These are phyloP conservation scores for Malassezia caprae DNA, from an alignment of 1,284 basidiomycete genomes.

Conservation along the genomic window DNA sequence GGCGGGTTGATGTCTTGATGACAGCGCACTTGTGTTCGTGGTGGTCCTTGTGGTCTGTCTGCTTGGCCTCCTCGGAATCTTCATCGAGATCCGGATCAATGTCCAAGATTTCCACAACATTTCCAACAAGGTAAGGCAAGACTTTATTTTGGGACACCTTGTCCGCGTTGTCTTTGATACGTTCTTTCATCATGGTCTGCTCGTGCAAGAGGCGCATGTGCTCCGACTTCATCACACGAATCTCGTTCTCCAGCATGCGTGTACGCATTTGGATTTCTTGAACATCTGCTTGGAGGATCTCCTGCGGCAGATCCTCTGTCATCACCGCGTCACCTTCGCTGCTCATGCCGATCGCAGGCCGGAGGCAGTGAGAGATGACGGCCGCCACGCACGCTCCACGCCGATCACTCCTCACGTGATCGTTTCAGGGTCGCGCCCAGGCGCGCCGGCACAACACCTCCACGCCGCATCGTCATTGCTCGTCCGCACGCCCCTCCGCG, in stretches of 20 bases:
- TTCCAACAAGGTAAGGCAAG: conserved; percentile 91
- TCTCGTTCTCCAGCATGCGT: conserved; percentile 45
- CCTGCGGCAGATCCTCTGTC: conserved; percentile 23
- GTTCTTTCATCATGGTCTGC: conserved; percentile 89
- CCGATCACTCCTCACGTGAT: not conserved
- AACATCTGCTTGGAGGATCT: conserved; percentile 37
- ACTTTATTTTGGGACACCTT: conserved; percentile 99
- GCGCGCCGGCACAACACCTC: conserved; percentile 2
- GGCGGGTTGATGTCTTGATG: conserved; percentile 91
- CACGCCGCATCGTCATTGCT: conserved; percentile 7
- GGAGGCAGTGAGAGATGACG: not conserved
- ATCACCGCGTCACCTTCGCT: not conserved
- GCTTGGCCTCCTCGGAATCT: conserved; percentile 71
- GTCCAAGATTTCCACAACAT: conserved; percentile 77
- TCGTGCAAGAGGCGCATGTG: conserved; percentile 83
- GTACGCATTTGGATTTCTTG: conserved; percentile 46
- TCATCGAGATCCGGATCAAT: conserved; percentile 78
- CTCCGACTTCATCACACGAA: conserved; percentile 54
- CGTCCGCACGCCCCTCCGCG: conserved; percentile 8
- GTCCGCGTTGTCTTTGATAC: conserved; percentile 93
- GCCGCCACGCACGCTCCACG: conserved; percentile 2
- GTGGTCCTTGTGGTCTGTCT: conserved; percentile 83
- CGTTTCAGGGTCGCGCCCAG: not conserved
- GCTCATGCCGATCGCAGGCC: conserved; percentile 6
- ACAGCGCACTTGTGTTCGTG: conserved; percentile 95